These are phyloP conservation scores for Saururus chinensis DNA, from an alignment of 164 flowering plant species.

Conservation along the genomic window DNA sequence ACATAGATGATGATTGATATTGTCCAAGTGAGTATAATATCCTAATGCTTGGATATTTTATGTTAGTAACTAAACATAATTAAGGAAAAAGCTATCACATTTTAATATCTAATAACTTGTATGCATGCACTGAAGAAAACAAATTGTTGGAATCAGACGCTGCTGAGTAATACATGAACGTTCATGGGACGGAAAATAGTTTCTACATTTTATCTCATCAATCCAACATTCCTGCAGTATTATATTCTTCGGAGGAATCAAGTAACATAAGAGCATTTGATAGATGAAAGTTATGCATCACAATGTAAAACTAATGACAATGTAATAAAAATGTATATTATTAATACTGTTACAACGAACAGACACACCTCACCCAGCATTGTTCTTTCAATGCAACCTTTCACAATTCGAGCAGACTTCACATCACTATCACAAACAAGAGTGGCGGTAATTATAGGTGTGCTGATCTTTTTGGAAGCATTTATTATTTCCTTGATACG, in stretches of 20 bases:
- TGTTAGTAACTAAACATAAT: neutral
- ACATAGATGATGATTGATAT: no score
- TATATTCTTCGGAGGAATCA: neutral
- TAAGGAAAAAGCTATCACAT: neutral
- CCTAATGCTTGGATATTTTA: neutral
- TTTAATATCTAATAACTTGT: neutral
- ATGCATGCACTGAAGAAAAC: no score
- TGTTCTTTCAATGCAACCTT: conserved; percentile 70
- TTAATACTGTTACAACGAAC: neutral
- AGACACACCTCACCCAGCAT: conserved; percentile 60
- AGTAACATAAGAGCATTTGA: no score
- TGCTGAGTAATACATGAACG: no score
- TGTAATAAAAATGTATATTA: no score
- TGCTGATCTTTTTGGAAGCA: conserved; percentile 79
- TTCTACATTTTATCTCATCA: no score
- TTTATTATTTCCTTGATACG: conserved; percentile 88
- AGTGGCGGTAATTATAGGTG: conserved; percentile 79
- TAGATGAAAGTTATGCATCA: neutral
- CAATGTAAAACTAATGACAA: neutral
- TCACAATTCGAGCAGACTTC: conserved; percentile 46
- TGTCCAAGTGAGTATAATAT: no score
- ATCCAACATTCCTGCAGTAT: no score
- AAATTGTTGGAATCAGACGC: neutral
- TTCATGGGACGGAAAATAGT: no score
- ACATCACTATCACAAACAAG: conserved; percentile 35